Conservation (phyloP, 2,329 filamentous ascomycete species). For the Zymoseptoria passerinii region DNA sequence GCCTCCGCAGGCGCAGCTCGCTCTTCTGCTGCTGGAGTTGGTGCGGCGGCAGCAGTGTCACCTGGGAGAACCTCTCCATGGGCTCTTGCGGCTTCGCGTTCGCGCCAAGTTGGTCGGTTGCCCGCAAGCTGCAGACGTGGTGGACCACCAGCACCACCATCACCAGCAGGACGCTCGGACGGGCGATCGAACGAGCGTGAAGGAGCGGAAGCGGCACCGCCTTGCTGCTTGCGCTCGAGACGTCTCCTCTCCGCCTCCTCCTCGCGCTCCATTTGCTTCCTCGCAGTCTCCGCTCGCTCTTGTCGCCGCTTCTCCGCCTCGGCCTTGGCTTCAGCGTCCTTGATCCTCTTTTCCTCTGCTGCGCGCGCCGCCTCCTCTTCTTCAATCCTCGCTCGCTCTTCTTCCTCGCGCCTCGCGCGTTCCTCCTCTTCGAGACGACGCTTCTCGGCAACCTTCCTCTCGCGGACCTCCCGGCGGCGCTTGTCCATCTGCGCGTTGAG, state of each 20-base stretch:
- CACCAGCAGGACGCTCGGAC: constrained; percentile 16
- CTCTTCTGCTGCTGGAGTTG: constrained; percentile 29
- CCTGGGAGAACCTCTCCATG: constrained; percentile 28
- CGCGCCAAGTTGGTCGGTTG: constrained; percentile 60
- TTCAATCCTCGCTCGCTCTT: constrained; percentile 71
- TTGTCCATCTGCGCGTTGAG: constrained; percentile 83
- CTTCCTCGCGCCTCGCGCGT: constrained; percentile 68
- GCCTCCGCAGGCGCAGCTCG: constrained; percentile 32
- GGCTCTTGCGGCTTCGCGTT: constrained; percentile 53
- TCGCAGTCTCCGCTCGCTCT: constrained; percentile 29
- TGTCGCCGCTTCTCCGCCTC: constrained; percentile 60
- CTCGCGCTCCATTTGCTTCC: constrained; percentile 50
- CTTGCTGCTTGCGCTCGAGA: constrained; percentile 50
- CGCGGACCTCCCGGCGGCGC: constrained; percentile 80
- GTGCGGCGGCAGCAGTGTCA: constrained; percentile 23
- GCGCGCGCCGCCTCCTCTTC: constrained; percentile 74
- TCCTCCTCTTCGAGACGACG: constrained; percentile 79
- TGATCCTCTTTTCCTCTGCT: constrained; percentile 65
- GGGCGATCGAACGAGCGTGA: constrained; percentile 32
- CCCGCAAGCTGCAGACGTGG: constrained; percentile 56
- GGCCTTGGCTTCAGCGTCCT: constrained; percentile 52
- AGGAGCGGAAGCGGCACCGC: constrained; percentile 27
- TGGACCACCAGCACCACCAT: constrained; percentile 43
- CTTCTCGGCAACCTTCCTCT: constrained; percentile 74
- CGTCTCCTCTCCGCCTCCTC: constrained; percentile 75